Conservation (phyloP, 805 yeast species). For the Starmerella etchellsii region DNA sequence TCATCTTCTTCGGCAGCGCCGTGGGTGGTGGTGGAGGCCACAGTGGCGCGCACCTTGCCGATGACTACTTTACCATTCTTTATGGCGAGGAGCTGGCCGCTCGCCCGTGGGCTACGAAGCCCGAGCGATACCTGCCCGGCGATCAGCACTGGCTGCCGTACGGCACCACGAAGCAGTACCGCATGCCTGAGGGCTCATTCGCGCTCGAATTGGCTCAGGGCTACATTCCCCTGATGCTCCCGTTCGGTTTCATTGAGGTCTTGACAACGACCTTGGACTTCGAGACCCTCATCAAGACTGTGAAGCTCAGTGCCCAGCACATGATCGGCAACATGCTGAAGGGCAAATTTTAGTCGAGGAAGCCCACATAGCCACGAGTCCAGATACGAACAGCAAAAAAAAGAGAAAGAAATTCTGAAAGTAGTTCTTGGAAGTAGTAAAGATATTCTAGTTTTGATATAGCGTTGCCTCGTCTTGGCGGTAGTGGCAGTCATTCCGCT, state of each 20-base stretch:
- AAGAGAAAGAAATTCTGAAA: not conserved
- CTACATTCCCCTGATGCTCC: conserved; percentile 96
- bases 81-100: conserved; percentile 70
- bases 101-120: conserved; percentile 44
- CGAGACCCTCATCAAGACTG: conserved; percentile 54
- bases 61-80: conserved; percentile 88
- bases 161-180: conserved; percentile 71
- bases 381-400: too few species aligned
- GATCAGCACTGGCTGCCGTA: conserved; percentile 65
- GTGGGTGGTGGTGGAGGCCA: conserved; percentile 96
- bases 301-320: conserved; percentile 59
- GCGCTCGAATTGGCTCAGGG: conserved; percentile 97
- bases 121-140: conserved; percentile 75
- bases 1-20: conserved; percentile 87
- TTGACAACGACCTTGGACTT: conserved; percentile 70
- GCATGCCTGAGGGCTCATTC: conserved; percentile 69
- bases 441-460: too few species aligned
- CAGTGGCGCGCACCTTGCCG: conserved; percentile 91
- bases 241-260: conserved; percentile 81
- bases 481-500: too few species aligned
- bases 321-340: conserved; percentile 54
- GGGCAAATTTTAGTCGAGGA: conserved; percentile 64
- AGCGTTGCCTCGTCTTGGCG: too few species aligned
- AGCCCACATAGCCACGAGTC: too few species aligned
- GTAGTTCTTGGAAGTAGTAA: too few species aligned